Evolutionary conservation across 2,329 filamentous ascomycete species (phyloP), one percentile per base, ranked within the genome.

Genomic region (Teratosphaeria gauchensis): DNA sequence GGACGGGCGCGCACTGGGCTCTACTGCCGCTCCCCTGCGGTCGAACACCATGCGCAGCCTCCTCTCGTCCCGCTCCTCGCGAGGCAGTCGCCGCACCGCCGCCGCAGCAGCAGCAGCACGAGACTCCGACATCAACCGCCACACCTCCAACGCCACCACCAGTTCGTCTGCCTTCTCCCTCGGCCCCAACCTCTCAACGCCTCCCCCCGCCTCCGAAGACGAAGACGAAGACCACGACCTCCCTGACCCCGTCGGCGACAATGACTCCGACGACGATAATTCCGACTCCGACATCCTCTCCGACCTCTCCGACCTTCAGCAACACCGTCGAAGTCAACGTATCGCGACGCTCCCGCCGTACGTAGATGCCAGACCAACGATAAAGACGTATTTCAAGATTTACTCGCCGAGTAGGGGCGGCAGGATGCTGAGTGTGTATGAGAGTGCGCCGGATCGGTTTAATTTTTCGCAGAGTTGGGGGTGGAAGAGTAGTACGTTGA

Each of bases 381-480:
- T 84, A 68, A 79, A 79, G 65, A 84, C 82, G 0, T 84, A 84
- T 64, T 84, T 84, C 72, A 84, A 84, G 66, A 84, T 84, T 56
- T 84, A 83, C 70, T 78, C 74, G n/a, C 81, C 82, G 0, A 78
- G 75, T 24, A 81, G 82, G 62, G 81, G 80, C n/a, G 82, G 81
- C 2, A 71, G 81, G 14, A 78, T 83, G 74, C 68, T 84, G 38
- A 80, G 77, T 56, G 80, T 84, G n/a, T 84, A 84, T 63, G 81
- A 83, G 62, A 78, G 75, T 53, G 80, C 80, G 4, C 81, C 81
- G 1, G 81, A 83, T 64, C 76, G 75, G 58, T 84, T 84, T 68
- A 83, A 83, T 65, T 83, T 83, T 66, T 80, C 77, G 53, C 82
- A 84, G 70, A 81, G 78, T 62, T 84, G 81, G 81, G 81, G 81